Evolutionary conservation across 345 rosid genomes (phyloP).

Genomic region (Euphorbia lathyris): DNA sequence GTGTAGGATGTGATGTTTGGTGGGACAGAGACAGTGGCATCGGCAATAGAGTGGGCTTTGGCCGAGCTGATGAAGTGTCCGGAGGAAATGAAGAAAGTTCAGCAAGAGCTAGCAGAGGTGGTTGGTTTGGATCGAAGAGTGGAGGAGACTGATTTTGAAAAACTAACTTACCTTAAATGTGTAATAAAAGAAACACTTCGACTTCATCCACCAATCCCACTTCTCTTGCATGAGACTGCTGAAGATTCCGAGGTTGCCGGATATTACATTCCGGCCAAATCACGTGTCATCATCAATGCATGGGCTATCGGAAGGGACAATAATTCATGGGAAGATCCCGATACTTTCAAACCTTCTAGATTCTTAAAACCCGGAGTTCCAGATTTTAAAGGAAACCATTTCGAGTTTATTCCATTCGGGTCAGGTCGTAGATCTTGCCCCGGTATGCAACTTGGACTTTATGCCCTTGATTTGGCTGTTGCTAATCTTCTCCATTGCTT

Average conservation of each 20-base stretch:
- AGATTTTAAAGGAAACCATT: slow-evolving; percentile 72
- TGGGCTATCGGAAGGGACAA: slow-evolving; percentile 76
- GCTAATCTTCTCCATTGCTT: slow-evolving; percentile 71
- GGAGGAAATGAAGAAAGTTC: slow-evolving; percentile 54
- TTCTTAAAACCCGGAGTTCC: slow-evolving; percentile 59
- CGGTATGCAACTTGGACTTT: slow-evolving; percentile 91
- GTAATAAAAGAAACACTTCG: slow-evolving; percentile 71
- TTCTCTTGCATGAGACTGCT: slow-evolving; percentile 83
- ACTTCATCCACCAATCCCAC: slow-evolving; percentile 94
- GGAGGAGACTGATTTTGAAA: slow-evolving; percentile 70
- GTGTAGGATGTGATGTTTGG: slow-evolving; percentile 95
- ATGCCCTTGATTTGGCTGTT: slow-evolving; percentile 65
- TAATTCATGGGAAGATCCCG: slow-evolving; percentile 72
- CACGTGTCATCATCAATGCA: slow-evolving; percentile 73
- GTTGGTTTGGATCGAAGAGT: slow-evolving; percentile 75
- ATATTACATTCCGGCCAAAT: slow-evolving; percentile 57
- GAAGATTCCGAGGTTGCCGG: slow-evolving; percentile 60
- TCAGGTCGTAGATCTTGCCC: slow-evolving; percentile 92
- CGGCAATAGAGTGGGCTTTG: slow-evolving; percentile 89
- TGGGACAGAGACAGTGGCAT: slow-evolving; percentile 95
- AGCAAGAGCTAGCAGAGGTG: slow-evolving; percentile 66
- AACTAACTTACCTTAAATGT: slow-evolving; percentile 59
- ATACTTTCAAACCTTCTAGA: slow-evolving; percentile 65
- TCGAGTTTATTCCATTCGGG: slow-evolving; percentile 88
- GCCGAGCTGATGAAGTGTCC: slow-evolving; percentile 76